Percentiles rank a stretch among this genome's conserved stretches.
Evolutionary conservation across 2,329 filamentous ascomycete genomes (phyloP).

Genomic region (Claviceps spartinae): DNA sequence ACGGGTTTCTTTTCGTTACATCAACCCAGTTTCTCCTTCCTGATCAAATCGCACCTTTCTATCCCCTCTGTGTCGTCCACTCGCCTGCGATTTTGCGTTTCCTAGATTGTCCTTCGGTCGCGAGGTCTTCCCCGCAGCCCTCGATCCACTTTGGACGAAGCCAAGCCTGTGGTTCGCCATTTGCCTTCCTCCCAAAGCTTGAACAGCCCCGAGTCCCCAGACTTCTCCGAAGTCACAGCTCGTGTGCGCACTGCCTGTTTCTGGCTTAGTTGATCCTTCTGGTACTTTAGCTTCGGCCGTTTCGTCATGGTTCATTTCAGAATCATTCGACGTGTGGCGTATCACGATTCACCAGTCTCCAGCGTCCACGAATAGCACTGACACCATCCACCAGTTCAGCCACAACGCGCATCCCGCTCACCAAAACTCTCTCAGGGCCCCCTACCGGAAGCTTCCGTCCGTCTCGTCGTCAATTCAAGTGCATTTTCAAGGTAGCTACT

Average conservation of each 20-base stretch:
- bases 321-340: not conserved
- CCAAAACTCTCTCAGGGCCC: not conserved
- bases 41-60: no score
- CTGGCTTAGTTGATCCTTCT: not conserved
- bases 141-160: not conserved
- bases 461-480: not conserved
- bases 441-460: not conserved
- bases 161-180: not conserved
- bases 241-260: not conserved
- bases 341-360: not conserved
- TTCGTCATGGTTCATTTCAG: not conserved
- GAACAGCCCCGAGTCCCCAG: not conserved
- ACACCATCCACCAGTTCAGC: not conserved
- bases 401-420: not conserved
- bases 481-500: not conserved
- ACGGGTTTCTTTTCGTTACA: no score
- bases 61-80: no score
- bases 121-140: not conserved
- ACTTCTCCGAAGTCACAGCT: not conserved
- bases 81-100: no score
- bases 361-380: not conserved
- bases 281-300: not conserved
- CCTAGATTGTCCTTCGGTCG: not conserved
- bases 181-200: not conserved
- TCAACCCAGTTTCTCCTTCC: no score